Evolutionary conservation across 1,139 yeast genomes (phyloP), one percentile per base, ranked within the genome.

Genomic region (Diutina catenulata): DNA sequence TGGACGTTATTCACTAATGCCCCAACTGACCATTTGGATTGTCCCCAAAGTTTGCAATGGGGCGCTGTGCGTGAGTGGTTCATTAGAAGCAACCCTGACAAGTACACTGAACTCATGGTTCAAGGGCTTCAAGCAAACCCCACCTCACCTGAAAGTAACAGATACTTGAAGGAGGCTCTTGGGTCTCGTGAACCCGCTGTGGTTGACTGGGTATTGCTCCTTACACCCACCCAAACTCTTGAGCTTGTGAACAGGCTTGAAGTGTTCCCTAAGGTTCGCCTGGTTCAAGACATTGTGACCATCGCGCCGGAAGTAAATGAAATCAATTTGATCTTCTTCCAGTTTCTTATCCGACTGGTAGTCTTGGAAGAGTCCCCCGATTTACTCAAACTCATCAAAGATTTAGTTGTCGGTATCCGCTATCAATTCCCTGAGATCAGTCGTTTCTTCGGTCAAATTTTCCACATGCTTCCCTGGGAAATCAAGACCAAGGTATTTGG

Each of bases 361-460:
- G 35, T 21, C 6, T 4, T 7, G 10, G 10, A 21, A 5, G 10
- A 20, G 3, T n/a, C 16, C 5, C 4, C 2, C 7, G 14, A n/a
- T 13, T 9, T 31, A 13, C 11, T 18, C 5, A 19, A 11, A 6
- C n/a, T 31, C 2, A 11, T 21, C 3, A 21, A 9, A 5, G 18
- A 21, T 4, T 13, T 31, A 2, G 13, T 31, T 6, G n/a, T 31
- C 11, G 10, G 21, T 11, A 21, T 31, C n/a, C 24, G 25, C n/a
- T 31, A 18, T 19, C 25, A 19, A n/a, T 31, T 31, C 21, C 24
- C 35, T 13, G 35, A 31, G 13, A 13, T 31, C 9, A 31, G 21
- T 19, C 35, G 26, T 18, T 31, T 31, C 13, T 31, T 13, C 14
- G 35, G 35, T 14, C 25, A 31, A n/a, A n/a, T 21, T 24, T 31